Evolutionary conservation across 2,329 filamentous ascomycete genomes (phyloP), one percentile per base, ranked within the genome.

Genomic region (Beauveria medogensis): DNA sequence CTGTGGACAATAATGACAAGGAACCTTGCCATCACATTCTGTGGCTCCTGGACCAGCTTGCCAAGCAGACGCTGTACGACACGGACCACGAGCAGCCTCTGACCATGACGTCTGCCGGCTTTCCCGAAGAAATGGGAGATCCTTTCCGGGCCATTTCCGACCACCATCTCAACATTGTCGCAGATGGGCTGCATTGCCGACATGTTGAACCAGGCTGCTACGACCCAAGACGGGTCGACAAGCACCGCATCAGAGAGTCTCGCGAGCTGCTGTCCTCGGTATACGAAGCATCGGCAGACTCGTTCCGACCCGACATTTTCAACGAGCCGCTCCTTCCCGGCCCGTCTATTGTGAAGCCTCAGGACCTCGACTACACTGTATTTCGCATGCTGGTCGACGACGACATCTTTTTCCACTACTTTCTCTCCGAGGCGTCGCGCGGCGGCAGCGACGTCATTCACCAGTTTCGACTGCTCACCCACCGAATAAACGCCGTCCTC

Each of bases 341-440:
- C 62, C 72, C 73, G 10, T 22, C 51, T 18, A 20, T 41, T 1
- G 41, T 48, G 12, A 53, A 60, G 28, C 14, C 26, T 3, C 71
- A 74, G 55, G 80, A 83, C 62, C 72, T 83, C 1, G 79, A 80
- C 64, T 72, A 73, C 50, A 82, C 80, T 3, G 68, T 85, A 16
- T 78, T 81, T 63, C 78, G 78, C 56, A 81, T 84, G 71, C 73
- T 84, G 18, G 71, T 83, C 24, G 74, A 78, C 63, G 82, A 83
- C 65, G 74, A 81, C 67, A 76, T 79, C 46, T 78, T 84, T 70
- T 82, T 84, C 67, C 72, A 79, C 56, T 79, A 82, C 70, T 80
- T 84, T 62, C 73, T 77, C 51, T 74, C 75, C 18, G 71, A 76
- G 9, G 74, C 79, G 59, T 71, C 72, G n/a, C 73, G 80, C 2